Base-by-base conservation (phyloP, 345 rosid genomes). In the Capsella bursapastoris region DNA sequence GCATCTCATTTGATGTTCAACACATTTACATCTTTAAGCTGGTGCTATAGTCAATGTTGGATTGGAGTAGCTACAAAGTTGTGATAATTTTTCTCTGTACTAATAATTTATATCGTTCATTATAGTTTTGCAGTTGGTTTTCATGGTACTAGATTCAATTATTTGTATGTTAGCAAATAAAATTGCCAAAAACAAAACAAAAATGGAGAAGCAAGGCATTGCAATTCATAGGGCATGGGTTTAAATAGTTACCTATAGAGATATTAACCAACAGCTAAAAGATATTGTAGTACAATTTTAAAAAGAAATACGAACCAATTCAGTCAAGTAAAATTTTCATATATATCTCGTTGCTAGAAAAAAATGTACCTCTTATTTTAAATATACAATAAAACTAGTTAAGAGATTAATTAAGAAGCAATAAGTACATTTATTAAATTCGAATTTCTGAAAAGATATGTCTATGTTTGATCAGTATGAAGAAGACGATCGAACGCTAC, bases 401-500 rank as follows among this genome's bases (percentile, higher is more conserved):
- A 15, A 40, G 8, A 57, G 53, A 61, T 1, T 10, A 13, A 27
- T 27, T 25, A n/a, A 16, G 31, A 55, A 55, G 16, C 32, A 29
- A 27, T 22, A 51, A 18, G 6, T 35, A 31, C 13, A 32, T 13
- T 22, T 1, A 22, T 22, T 22, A n/a, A 32, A 10, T 70, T 64
- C 12, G 9, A 28, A 38, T 18, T 53, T 28, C 60, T 70, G 6
- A 63, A 53, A 34, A 8, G 0, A 50, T 28, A 5, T 41, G 4
- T 38, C 0, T 64, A 41, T 70, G 63, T 48, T 64, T 70, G 41
- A 57, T 50, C 52, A 65, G 93, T 41, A 78, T 84, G 81, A 73
- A 80, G 51, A 79, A 75, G 64, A 84, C 80, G 1, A 72, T 89
- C 28, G 89, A 88, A 16, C 84, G 88, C 41, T 88, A 87, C 76